Conservation (phyloP, 1,284 basidiomycete species). For the Leccinum fuscescens region DNA sequence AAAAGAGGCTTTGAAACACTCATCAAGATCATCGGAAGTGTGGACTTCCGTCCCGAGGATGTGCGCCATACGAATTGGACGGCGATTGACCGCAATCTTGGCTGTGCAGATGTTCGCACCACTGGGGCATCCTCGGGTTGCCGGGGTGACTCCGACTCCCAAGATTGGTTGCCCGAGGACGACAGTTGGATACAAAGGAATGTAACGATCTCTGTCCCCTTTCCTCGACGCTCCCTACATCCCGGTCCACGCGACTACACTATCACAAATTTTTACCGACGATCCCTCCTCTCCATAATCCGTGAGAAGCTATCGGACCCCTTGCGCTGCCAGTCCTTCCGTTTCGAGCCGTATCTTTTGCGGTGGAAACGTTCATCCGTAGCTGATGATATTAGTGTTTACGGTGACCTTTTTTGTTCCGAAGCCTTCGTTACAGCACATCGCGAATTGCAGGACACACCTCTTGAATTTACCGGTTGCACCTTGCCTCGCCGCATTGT, state of each 20-base stretch:
- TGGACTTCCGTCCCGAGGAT: neutral
- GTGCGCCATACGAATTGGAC: neutral
- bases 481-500: neutral
- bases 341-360: neutral
- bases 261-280: neutral
- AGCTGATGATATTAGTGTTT: neutral
- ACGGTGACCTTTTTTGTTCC: neutral
- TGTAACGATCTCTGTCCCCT: no score
- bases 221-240: neutral
- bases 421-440: neutral
- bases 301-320: neutral
- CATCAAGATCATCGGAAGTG: neutral
- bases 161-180: neutral
- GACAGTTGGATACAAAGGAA: no score
- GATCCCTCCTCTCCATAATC: neutral
- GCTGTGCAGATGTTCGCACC: neutral
- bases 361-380: neutral
- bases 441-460: neutral
- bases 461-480: neutral
- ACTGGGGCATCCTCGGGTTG: neutral
- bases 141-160: neutral
- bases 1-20: neutral
- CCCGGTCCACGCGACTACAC: neutral
- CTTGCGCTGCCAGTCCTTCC: neutral
- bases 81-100: neutral